A percentile compares a stretch with the other conserved stretches of the same genome.
Evolutionary conservation across 2,329 filamentous ascomycete species (phyloP).

Genomic region (Claviceps fusiformis): DNA sequence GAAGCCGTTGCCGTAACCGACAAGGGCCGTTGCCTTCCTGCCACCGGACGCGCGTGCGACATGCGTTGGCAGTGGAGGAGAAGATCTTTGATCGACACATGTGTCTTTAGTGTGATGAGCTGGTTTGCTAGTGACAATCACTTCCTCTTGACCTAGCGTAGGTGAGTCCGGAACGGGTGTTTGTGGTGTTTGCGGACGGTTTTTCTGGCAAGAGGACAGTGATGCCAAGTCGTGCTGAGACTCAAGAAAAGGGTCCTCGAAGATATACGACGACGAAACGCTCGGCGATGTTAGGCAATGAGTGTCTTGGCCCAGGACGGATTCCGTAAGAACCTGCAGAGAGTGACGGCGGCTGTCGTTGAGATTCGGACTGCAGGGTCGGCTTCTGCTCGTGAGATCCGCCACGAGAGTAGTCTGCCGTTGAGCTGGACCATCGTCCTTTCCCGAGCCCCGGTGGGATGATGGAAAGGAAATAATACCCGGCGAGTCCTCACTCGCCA

Average conservation of each 20-base stretch:
- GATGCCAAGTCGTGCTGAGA: neutral
- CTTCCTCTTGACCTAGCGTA: slow-evolving; percentile 2
- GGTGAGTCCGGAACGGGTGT: slow-evolving; percentile 4
- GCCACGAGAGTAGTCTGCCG: neutral
- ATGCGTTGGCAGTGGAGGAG: neutral
- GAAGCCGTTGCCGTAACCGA: neutral
- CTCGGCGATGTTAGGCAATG: neutral
- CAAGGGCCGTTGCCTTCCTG: neutral
- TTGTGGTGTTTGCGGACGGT: neutral
- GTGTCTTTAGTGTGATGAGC: neutral
- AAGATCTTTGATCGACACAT: neutral
- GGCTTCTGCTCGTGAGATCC: neutral
- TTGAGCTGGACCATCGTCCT: neutral
- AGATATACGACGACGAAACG: neutral
- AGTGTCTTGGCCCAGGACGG: neutral
- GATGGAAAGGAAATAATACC: neutral
- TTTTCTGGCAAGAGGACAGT: neutral
- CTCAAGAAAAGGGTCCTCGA: neutral
- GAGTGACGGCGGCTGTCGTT: neutral
- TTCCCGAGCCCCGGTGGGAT: neutral
- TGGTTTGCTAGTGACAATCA: neutral
- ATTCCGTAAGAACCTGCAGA: neutral
- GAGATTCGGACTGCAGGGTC: neutral
- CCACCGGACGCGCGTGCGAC: neutral
- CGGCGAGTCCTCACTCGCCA: neutral